Conservation (phyloP, 2,329 filamentous ascomycete genomes). For the Fusarium solani-melongenae region DNA sequence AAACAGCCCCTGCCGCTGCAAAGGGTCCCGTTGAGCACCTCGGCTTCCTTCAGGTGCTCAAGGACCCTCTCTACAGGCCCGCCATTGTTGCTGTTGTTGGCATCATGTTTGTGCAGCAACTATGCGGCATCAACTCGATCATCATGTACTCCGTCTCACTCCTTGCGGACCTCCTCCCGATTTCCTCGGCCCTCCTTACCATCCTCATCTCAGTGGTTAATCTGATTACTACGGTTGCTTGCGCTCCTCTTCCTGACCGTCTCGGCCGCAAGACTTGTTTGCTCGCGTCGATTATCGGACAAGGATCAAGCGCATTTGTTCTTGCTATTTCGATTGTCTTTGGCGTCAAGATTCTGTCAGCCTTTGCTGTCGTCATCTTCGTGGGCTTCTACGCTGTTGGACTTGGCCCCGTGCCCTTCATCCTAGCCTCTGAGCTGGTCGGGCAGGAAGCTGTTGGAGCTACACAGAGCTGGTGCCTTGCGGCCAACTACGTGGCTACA, state of each 20-base stretch:
- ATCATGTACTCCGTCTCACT: constrained; percentile 98
- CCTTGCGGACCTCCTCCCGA: constrained; percentile 81
- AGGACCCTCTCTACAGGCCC: constrained; percentile 74
- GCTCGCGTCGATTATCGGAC: constrained; percentile 83
- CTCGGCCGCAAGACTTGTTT: constrained; percentile 90
- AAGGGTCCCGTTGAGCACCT: constrained; percentile 54
- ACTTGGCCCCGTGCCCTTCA: constrained; percentile 93
- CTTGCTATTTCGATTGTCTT: constrained; percentile 85
- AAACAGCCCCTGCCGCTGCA: constrained; percentile 14
- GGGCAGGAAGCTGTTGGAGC: constrained; percentile 91
- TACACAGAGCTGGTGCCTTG: constrained; percentile 88
- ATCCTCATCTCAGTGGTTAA: constrained; percentile 90
- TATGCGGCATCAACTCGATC: constrained; percentile 95
- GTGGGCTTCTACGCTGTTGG: constrained; percentile 92
- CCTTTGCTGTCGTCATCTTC: constrained; percentile 83
- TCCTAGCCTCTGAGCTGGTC: constrained; percentile 91
- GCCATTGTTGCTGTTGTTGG: constrained; percentile 87
- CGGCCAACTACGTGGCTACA: constrained; percentile 88
- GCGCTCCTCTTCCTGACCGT: constrained; percentile 86
- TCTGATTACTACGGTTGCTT: constrained; percentile 81
- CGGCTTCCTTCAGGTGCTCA: constrained; percentile 73
- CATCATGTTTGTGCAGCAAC: constrained; percentile 92
- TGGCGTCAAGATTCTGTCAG: constrained; percentile 79
- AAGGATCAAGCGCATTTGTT: constrained; percentile 80
- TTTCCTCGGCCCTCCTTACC: constrained; percentile 84